phyloP scores from a whole-genome alignment of 192 early-diverging fungal genomes.

The Coemansia sp. region DNA sequence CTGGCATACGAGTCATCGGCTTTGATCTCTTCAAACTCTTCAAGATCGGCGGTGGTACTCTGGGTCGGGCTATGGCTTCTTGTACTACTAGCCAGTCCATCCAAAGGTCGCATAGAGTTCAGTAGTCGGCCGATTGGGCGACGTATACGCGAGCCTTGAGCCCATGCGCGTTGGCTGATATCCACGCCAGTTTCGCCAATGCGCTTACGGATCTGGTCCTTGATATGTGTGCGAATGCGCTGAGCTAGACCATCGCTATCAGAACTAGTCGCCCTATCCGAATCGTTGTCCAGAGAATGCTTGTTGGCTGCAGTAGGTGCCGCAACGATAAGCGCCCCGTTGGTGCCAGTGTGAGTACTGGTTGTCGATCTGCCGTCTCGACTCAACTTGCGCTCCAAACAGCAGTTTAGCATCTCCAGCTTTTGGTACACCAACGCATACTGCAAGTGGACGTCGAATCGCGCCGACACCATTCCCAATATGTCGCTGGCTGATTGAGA shows the following conservation, averaged over 20 bases:
- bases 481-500: constrained; percentile 21
- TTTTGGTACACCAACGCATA: constrained; percentile 74
- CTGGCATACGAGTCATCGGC: constrained; percentile 23
- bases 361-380: not conserved
- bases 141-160: constrained; percentile 38
- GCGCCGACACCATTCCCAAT: constrained; percentile 4
- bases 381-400: constrained; percentile 58
- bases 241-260: constrained; percentile 30
- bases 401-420: constrained; percentile 82
- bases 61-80: not conserved
- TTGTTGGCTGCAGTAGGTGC: not conserved
- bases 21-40: constrained; percentile 39
- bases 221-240: constrained; percentile 40
- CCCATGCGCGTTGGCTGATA: constrained; percentile 24
- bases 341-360: not conserved
- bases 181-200: constrained; percentile 26
- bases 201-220: constrained; percentile 32
- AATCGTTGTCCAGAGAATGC: not conserved
- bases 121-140: constrained; percentile 49
- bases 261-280: not conserved
- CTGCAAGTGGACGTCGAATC: constrained; percentile 61
- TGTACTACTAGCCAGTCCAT: not conserved
- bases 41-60: constrained; percentile 25
- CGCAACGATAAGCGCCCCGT: not conserved
- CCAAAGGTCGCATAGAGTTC: constrained; percentile 27